These are phyloP conservation scores for Colletotrichum karsti DNA, from an alignment of 2,329 filamentous ascomycete species.

Conservation along the genomic window DNA sequence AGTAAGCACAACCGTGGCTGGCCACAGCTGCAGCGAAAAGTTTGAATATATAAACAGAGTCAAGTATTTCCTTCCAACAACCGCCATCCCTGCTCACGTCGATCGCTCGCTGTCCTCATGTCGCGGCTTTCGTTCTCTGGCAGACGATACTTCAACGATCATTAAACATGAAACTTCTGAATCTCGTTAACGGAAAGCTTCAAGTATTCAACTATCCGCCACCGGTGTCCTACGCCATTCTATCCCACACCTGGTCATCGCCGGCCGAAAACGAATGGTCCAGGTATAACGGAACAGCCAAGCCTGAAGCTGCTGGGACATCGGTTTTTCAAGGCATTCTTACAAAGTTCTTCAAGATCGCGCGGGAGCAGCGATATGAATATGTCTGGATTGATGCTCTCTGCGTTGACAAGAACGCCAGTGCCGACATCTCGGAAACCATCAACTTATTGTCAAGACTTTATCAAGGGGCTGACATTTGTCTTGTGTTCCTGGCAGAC, in stretches of 20 bases:
- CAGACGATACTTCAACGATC: background rate
- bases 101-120: background rate
- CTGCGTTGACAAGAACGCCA: background rate
- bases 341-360: background rate
- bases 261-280: constrained; percentile 1
- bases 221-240: background rate
- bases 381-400: background rate
- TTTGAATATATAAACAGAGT: too few relatives aligned
- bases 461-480: background rate
- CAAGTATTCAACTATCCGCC: background rate
- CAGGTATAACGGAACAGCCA: background rate
- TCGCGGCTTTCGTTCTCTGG: background rate
- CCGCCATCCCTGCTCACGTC: background rate
- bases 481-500: background rate
- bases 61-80: too few relatives aligned
- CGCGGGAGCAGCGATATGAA: background rate
- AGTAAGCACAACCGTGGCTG: too few relatives aligned
- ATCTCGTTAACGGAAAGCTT: background rate
- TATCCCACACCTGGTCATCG: background rate
- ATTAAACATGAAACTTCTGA: background rate
- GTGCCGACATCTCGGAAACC: background rate
- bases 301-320: background rate
- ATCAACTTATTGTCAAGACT: background rate
- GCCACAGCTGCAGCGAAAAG: too few relatives aligned
- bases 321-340: background rate